Evolutionary conservation across 192 early-diverging fungal species (phyloP).

Genomic region (Spinellus fusiger): DNA sequence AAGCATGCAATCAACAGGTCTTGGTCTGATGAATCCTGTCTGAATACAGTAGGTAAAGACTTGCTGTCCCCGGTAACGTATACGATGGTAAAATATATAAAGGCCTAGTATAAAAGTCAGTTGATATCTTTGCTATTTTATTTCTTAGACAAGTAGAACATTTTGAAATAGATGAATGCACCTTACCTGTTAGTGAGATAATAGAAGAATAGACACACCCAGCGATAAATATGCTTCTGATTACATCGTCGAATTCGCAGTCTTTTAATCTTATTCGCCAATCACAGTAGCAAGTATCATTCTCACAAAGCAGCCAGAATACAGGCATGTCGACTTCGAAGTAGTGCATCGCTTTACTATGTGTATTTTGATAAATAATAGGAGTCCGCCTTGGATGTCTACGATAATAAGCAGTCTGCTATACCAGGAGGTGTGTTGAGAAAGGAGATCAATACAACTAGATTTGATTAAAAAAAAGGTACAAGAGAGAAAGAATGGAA

Average conservation of each 20-base stretch:
- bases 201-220: constrained; percentile 6
- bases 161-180: neutral
- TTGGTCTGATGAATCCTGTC: constrained; percentile 13
- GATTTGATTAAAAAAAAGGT: too few relatives aligned
- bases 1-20: constrained; percentile 21
- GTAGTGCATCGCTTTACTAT: too few relatives aligned
- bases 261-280: constrained; percentile 16
- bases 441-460: too few relatives aligned
- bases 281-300: constrained; percentile 24
- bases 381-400: too few relatives aligned
- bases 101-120: neutral
- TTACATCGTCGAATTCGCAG: neutral
- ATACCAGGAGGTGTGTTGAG: too few relatives aligned
- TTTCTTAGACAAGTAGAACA: neutral
- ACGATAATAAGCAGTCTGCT: too few relatives aligned
- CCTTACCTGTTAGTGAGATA: constrained; percentile 8
- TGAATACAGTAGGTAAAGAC: constrained; percentile 2
- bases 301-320: constrained; percentile 16
- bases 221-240: constrained; percentile 12
- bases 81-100: constrained; percentile 3
- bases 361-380: too few relatives aligned
- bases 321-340: too few relatives aligned
- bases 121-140: neutral
- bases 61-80: constrained; percentile 2
- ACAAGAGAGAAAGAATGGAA: too few relatives aligned